Base-by-base conservation (phyloP, 2,329 filamentous ascomycete species). In the Gnomoniopsis smithogilvyi region DNA sequence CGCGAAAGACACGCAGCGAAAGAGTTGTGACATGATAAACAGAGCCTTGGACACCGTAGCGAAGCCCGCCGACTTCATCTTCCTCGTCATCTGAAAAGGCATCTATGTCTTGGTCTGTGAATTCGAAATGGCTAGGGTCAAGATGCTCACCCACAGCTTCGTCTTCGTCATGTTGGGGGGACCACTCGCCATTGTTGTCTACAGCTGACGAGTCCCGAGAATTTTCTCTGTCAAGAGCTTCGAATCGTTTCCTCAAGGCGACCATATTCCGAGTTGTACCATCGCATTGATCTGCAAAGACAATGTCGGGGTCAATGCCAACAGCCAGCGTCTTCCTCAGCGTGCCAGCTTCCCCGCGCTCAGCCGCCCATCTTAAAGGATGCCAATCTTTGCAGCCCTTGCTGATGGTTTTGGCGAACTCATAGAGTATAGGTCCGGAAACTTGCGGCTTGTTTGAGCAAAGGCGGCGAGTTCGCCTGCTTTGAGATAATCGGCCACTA, bases 351-450 rank as follows among this genome's bases (percentile, higher is more conserved):
- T 65, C 41, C 19, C 67, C 67, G n/a, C 53, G 62, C 8, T 64
- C 62, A 2, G 67, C 66, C 19, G 65, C 67, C 67, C 67, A 70
- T 19, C 63, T 58, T 24, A 70, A 46, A 0, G 68, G 64, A 21
- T 58, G 56, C 48, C 65, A 64, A 21, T 58, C 38, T 51, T 65
- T 60, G 17, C 51, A 7, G 22, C 46, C 51, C 6, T 50, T 45
- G 3, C 62, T 60, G 1, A 22, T 7, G 6, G 30, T 33, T 36
- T 47, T 59, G 2, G 66, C 66, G 33, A 63, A 62, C 47, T 60
- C 63, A 65, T 70, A 69, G 21, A 70, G 66, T n/a, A 63, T 43
- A 0, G 64, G 63, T 49, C 67, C 66, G 22, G 63, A n/a, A 68
- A 52, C 19, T 56, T 66, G 10, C 63, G 65, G 54, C 62, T 64